Base-by-base conservation (phyloP, 352 stramenopile species). In the Nothophytophthora sp. region DNA sequence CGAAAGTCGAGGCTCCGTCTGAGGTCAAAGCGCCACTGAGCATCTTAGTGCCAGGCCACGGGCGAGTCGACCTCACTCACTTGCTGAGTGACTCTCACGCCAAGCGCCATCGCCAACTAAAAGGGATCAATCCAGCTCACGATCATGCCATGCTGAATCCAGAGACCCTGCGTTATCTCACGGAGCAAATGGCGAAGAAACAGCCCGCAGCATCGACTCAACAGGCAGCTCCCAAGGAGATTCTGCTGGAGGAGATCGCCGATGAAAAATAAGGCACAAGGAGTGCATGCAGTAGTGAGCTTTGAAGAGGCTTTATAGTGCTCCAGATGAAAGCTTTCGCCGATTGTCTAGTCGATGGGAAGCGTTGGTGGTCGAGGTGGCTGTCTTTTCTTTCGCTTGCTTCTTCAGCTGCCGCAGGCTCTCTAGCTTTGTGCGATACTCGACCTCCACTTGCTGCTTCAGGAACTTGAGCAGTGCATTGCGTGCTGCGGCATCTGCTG, bases 371-470 rank as follows among this genome's bases (percentile, higher is more conserved):
- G 39, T 6, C n/a, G 47, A 45, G 15, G 6, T 25, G 18, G 19
- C 16, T 33, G 33, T 3, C 15, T 59, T 37, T 4, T 41, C 22
- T 25, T 72, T 70, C 9, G 63, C 20, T 51, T 70, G 40, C 38
- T 74, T 65, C 37, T 78, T 74, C 32, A 66, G 34, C 3, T 73
- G 59, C 1, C 70, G 73, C 3, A 89, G 50, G 20, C 53, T 70
- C 13, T 66, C 51, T 0, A 88, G 35, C 24, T 86, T 88, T 5
- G 44, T n/a, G n/a, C 72, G 73, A 45, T 86, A 87, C 50, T 90
- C 79, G 16, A 45, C 12, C 38, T 88, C 60, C 5, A 59, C 70
- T 35, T 73, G 63, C 1, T 55, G 32, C 33, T 80, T 67, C 7
- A 90, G 22, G 24, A 77, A 86, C 37, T 76, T 87, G 19, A 73